Evolutionary conservation across 345 rosid species (phyloP), one percentile per base, ranked within the genome.

Genomic region (Eucalyptus victrix): DNA sequence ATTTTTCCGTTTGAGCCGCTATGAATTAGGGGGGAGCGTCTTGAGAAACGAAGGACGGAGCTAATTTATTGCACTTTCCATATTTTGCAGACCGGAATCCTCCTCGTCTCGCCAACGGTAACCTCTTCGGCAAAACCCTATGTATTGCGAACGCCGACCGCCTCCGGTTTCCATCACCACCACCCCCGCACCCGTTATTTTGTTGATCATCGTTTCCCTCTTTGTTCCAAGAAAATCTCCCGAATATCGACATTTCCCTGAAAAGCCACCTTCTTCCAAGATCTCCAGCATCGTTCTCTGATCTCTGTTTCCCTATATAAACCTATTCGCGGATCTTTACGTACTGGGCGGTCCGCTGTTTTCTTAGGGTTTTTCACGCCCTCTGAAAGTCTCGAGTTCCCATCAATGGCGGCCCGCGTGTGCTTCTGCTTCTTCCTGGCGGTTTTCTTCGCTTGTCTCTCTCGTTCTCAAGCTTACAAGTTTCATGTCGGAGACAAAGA

Each of bases 401-500:
- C 53, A 32, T 53, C 44, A 34, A 86, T 86, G 88, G 65, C 37
- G 37, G 10, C 62, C 88, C 53, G 37, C 24, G 81, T 18, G 13
- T 32, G 44, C 13, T 44, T 42, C n/a, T 19, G 80, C 42, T 65
- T 88, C 56, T 69, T 88, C 89, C 32, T 88, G 88, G 37, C 40
- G 42, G 89, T n/a, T 49, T 12, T 69, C 81, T 62, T 65, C 34
- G 28, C 12, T 28, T 9, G 50, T 32, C 30, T 89, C 58, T 30
- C 89, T 49, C 90, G 91, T 5, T 90, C 96, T 28, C 87, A 91
- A 9, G 96, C 92, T 28, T 30, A 47, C 83, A 89, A 89, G 67
- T 94, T 94, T 88, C 6, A 93, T 81, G 98, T 95, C 15, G 99
- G 99, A 65, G 97, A 96, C 51, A 89, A 87, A 49, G 93, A 94